Conservation (phyloP, 1,284 basidiomycete species). For the Ceratobasidium sp. region DNA sequence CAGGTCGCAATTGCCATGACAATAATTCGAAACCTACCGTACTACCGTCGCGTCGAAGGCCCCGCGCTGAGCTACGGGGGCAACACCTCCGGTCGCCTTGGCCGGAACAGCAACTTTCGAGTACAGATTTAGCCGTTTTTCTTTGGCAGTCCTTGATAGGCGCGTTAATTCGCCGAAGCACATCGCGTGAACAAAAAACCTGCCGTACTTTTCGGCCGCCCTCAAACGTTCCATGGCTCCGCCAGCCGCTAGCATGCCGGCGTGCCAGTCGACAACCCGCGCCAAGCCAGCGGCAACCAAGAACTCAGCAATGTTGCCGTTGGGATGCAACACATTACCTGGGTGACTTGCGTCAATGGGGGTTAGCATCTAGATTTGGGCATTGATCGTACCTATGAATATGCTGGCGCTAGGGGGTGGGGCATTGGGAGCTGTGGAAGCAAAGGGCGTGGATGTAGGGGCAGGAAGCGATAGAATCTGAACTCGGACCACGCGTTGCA, state of each 20-base stretch:
- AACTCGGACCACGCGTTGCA: slow-evolving; percentile 90
- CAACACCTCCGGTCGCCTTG: slow-evolving; percentile 58
- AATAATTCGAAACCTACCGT: slow-evolving; percentile 56
- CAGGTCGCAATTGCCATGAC: background rate
- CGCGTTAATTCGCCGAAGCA: slow-evolving; percentile 10
- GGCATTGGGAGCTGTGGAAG: slow-evolving; percentile 67
- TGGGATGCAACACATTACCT: slow-evolving; percentile 77
- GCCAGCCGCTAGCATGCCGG: slow-evolving; percentile 85
- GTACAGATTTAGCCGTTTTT: slow-evolving; percentile 83
- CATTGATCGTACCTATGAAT: slow-evolving; percentile 76
- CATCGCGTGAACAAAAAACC: slow-evolving; percentile 1
- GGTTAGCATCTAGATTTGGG: background rate
- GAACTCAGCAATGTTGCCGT: slow-evolving; percentile 93
- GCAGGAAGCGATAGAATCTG: slow-evolving; percentile 88
- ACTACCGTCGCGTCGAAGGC: slow-evolving; percentile 83
- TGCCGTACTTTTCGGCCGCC: slow-evolving; percentile 73
- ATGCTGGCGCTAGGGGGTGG: slow-evolving; percentile 77
- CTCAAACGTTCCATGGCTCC: slow-evolving; percentile 89
- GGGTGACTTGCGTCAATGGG: slow-evolving; percentile 34
- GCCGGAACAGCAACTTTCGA: slow-evolving; percentile 63
- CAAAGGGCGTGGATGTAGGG: slow-evolving; percentile 83
- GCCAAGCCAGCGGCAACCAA: slow-evolving; percentile 88
- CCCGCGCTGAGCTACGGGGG: slow-evolving; percentile 57
- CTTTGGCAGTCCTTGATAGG: slow-evolving; percentile 69
- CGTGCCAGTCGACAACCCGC: slow-evolving; percentile 97